Evolutionary conservation across 2,329 filamentous ascomycete species (phyloP), one percentile per base, ranked within the genome.

Genomic region (Leptographium galeiforme): DNA sequence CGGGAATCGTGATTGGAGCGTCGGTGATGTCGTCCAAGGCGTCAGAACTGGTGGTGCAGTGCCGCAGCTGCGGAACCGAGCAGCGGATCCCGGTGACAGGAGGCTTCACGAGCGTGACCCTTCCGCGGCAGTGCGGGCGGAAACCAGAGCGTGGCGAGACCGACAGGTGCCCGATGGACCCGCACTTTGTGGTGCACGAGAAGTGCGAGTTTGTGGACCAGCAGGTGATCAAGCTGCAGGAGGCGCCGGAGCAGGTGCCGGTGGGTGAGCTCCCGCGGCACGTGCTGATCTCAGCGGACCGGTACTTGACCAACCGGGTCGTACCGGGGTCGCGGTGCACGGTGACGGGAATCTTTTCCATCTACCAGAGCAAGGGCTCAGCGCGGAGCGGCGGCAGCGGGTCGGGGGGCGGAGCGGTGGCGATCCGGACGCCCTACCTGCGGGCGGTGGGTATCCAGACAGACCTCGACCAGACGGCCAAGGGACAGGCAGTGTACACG

Each of bases 11-110:
- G 56, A 98, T 98, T 59, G 91, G 93, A 48, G 93, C 93, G 48
- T 96, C 91, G 1, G 95, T 95, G 18, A 85, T 97, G 67, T 95
- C 90, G 2, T 97, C 91, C 13, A 97, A 98, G 73, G 89, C 93
- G 6, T 96, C 89, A 8, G 76, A 83, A 32, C 76, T 98, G 30
- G 79, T 87, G 57, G 85, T 98, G 51, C 83, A 94, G 68, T 98
- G 93, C 72, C 82, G 89, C 58, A 89, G 83, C 63, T 98, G 93
- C 69, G 78, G 84, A 55, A 79, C 89, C 60, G 76, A 78, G 36
- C 77, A 87, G 58, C 77, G 78, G 30, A 70, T 97, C 16, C 76
- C 80, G 1, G 80, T 98, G 16, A 75, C 84, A 2, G 89, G 89
- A 47, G 93, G 93, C 36, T 97, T 98, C 67, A 79, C 88, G 0